These are phyloP conservation scores for Neonothopanus nambi DNA, from an alignment of 1,284 basidiomycete species.

Conservation along the genomic window DNA sequence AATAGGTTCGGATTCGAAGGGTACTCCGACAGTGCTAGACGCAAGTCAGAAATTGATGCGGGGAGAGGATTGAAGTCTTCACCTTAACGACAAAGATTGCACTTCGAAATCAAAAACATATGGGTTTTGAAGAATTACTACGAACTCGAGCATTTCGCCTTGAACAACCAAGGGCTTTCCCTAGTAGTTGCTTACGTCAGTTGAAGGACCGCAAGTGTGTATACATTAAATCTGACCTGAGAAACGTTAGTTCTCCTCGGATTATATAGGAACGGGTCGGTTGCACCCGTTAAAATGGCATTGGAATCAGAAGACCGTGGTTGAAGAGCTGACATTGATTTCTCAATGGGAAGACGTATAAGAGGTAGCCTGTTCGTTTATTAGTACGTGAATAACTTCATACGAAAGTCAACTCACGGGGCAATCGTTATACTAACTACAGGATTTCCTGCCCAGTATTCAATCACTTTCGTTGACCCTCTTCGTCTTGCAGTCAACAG, in stretches of 20 bases:
- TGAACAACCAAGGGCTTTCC: slow-evolving; percentile 72
- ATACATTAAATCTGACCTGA: slow-evolving; percentile 51
- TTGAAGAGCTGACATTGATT: slow-evolving; percentile 57
- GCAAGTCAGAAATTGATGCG: background rate
- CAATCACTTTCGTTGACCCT: slow-evolving; percentile 67
- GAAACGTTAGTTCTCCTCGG: slow-evolving; percentile 61
- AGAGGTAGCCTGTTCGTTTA: slow-evolving; percentile 58
- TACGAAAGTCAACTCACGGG: slow-evolving; percentile 52
- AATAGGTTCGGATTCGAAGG: slow-evolving; percentile 64
- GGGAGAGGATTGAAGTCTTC: background rate
- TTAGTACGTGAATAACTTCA: background rate
- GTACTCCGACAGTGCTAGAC: slow-evolving; percentile 77
- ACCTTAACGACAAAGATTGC: slow-evolving; percentile 82
- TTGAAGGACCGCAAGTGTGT: slow-evolving; percentile 2
- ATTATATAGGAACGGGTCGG: slow-evolving; percentile 88
- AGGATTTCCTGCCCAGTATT: slow-evolving; percentile 84
- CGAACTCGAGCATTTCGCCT: slow-evolving; percentile 81
- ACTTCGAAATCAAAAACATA: slow-evolving; percentile 90
- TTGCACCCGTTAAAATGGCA: slow-evolving; percentile 53
- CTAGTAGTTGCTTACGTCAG: slow-evolving; percentile 32
- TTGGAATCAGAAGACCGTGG: slow-evolving; percentile 39
- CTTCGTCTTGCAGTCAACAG: slow-evolving; percentile 73
- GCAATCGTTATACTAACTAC: slow-evolving; percentile 78
- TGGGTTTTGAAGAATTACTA: slow-evolving; percentile 86
- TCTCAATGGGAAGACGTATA: slow-evolving; percentile 74